Evolutionary conservation across 306 rosid genomes (phyloP), one percentile per base, ranked within the genome.

Genomic region (Elaeagnus macrophylla): DNA sequence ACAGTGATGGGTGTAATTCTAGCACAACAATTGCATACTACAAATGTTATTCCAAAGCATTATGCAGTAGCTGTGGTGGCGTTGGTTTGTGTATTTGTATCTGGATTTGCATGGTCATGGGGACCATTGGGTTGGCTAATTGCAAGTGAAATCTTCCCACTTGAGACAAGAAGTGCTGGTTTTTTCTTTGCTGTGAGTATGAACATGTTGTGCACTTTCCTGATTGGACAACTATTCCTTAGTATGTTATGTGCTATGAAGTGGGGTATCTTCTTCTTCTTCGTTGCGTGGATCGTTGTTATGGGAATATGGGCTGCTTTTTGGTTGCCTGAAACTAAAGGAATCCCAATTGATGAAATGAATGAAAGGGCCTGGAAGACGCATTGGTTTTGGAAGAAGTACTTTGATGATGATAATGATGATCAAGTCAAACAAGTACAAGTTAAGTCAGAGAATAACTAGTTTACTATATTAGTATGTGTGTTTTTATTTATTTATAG

Each of bases 91-190:
- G 6, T 67, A 10, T 72, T 59, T 45, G 77, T 72, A 9, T 9
- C 57, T 10, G 77, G 69, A 18, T 72, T 66, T 37, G 77, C 77
- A 12, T 67, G 73, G 73, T 72, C 77, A 14, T 72, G 77, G 77
- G 77, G 73, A 8, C 73, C 77, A 1, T 36, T 72, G 54, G 56
- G 73, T 3, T 72, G 77, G 73, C 37, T 67, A 50, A 61, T 67
- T 18, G 58, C 77, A 0, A 72, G 77, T 37, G 77, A 72, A 35
- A 67, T 72, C 19, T 72, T 54, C 51, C 66, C 68, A 5, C 37
- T 64, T 9, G 72, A 67, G 53, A 25, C 45, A 6, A 57, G 77
- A 46, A 64, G 44, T 39, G 61, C 77, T 1, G 73, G 73, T 0
- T 61, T 16, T 45, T 73, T 73, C 66, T 57, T 44, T 25, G 78